Evolutionary conservation across 345 rosid species (phyloP).

Genomic region (Excoecaria cochinchinensis): DNA sequence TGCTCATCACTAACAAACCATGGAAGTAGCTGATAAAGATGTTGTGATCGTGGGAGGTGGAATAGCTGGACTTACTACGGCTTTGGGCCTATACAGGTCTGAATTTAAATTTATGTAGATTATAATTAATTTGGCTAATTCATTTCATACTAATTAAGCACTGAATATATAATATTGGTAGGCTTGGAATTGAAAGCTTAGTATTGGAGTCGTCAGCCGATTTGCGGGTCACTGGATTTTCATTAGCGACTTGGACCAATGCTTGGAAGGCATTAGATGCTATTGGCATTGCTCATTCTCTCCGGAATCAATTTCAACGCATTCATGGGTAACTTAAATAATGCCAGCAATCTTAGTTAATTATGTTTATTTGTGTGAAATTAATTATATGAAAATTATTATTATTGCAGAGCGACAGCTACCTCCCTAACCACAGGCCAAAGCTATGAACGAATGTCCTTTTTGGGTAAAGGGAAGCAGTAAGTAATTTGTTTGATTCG

Average conservation of each 20-base stretch:
- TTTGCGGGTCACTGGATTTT: slow-evolving; percentile 60
- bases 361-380: not conserved
- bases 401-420: slow-evolving; percentile 34
- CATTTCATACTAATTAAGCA: too few relatives aligned
- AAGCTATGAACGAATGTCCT: not conserved
- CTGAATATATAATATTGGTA: slow-evolving; percentile 15
- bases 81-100: slow-evolving; percentile 59
- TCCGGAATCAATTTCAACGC: slow-evolving; percentile 42
- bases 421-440: slow-evolving; percentile 24
- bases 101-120: too few relatives aligned
- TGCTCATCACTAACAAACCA: too few relatives aligned
- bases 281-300: slow-evolving; percentile 44
- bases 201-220: slow-evolving; percentile 63
- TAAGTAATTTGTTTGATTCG: slow-evolving; percentile 18
- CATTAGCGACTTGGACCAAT: slow-evolving; percentile 48
- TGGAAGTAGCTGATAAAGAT: slow-evolving; percentile 12
- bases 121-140: too few relatives aligned
- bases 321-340: slow-evolving; percentile 35
- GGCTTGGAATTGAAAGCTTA: slow-evolving; percentile 65
- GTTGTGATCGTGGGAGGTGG: slow-evolving; percentile 67
- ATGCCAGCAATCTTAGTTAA: too few relatives aligned
- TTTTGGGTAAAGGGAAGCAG: slow-evolving; percentile 3
- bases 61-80: slow-evolving; percentile 47
- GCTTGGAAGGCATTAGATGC: slow-evolving; percentile 80
- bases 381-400: too few relatives aligned